Evolutionary conservation across 2,329 filamentous ascomycete species (phyloP), one percentile per base, ranked within the genome.

Genomic region (Aspergillus quadricinctus): DNA sequence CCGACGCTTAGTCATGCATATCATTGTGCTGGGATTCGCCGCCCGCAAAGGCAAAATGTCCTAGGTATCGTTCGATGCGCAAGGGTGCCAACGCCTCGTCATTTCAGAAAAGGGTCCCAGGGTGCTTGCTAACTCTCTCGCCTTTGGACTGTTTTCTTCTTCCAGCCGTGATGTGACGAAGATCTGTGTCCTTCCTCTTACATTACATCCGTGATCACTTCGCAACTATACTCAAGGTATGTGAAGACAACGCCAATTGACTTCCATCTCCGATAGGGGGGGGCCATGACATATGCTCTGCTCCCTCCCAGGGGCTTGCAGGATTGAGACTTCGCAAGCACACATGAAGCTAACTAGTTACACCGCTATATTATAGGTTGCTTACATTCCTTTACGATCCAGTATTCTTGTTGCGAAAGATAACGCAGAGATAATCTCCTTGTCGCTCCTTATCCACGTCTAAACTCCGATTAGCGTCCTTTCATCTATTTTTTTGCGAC

Each of bases 1-100:
- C 50, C 48, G 48, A 52, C 46, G 61, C 61, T 67, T 57, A 67
- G 57, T 67, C 64, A 56, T 52, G 19, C 25, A 46, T 21, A 27
- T 50, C 52, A 10, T 10, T n/a, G 43, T 14, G 23, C 11, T 23
- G 21, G 21, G 43, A 58, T 61, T 61, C 43, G 54, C 60, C 53
- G 50, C 29, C 23, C 1, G 52, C 46, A 64, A 58, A 64, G 52
- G 62, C 64, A 67, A 57, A 53, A 40, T 29, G 35, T 48, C 14
- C 48, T 31, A n/a, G n/a, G n/a, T n/a, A 21, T 57, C 41, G 27
- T 17, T 11, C 10, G 11, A 35, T 11, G n/a, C 43, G 21, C n/a
- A 23, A 23, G 43, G 43, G 43, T 37, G 31, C 14, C 31, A 37
- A 37, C 14, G 31, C 31, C 31, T n/a, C 31, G 31, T 37, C 31